Evolutionary conservation across 441 rosid species (phyloP), one percentile per base, ranked within the genome.

Genomic region (Erysimum pusillum): DNA sequence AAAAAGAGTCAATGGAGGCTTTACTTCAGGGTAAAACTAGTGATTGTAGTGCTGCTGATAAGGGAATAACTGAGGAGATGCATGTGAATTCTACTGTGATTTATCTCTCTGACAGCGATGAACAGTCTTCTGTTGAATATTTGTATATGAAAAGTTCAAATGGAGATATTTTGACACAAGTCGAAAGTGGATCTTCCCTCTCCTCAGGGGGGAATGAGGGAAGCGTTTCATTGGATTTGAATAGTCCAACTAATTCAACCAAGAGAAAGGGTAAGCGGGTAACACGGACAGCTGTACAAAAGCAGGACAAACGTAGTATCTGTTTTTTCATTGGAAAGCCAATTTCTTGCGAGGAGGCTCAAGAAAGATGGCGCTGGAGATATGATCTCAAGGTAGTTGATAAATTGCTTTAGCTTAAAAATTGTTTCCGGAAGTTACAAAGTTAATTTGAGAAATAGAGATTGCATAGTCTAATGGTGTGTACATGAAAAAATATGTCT

Each of bases 361-460:
- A 81, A 76, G 85, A 85, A 80, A 88, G 85, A 79, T 95, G 98
- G 97, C 74, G 71, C 48, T 95, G 99, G 99, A 94, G 99, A 36
- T 92, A 95, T 67, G 90, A 90, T 51, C 75, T 89, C 80, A 90
- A 92, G 99, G 99, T 95, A 79, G 67, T 62, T 46, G 46, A 42
- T 46, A 39, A 32, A 61, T 22, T 73, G 31, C 59, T 56, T 67
- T 44, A 65, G 61, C 34, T 41, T 61, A 13, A 14, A 13, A 10
- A 51, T 17, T 20, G 35, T 45, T 4, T 48, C 18, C 6, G 7
- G 6, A 38, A 17, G 17, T 63, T 63, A 34, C 20, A 17, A 25
- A 75, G 60, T 59, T 34, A 25, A 25, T 14, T 39, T 74, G 32
- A 61, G 57, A 49, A 46, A 46, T 46, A 32, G 32, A 38, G 60